Base-by-base conservation (phyloP, 2,329 filamentous ascomycete genomes). In the Aplosporella prunicola region DNA sequence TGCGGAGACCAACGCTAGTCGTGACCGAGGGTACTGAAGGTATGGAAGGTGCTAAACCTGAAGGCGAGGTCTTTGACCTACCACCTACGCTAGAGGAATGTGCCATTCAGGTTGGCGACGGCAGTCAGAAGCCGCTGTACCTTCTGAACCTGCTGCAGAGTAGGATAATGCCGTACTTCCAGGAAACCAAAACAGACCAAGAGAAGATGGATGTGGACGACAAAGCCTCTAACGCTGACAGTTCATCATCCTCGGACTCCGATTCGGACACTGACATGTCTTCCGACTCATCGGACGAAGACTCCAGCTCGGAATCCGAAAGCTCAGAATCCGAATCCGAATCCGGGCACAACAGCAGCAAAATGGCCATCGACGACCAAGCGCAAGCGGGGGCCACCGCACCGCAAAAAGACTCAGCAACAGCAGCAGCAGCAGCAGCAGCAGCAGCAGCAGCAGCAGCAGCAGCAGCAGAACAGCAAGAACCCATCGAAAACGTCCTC, bases 1-100 rank as follows among this genome's bases (percentile, higher is more conserved):
- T 96, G 20, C 68, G 71, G 18, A 71, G 82, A 35, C 89, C 91
- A 3, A 81, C 74, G 42, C 64, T 95, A 31, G 72, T 95, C 1
- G 72, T 86, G 1, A 70, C 94, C 10, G 81, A 88, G 43, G 75
- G 73, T 20, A 50, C 58, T 11, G 42, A 46, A 11, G 43, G 25
- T 43, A 43, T 25, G 32, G 27, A 29, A 9, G 20, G 20, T 15
- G 26, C 26, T 13, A 15, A 28, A 15, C 4, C 16, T 11, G 54
- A 55, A 27, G 56, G 55, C 20, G 59, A 61, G 8, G 47, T 48
- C 0, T 75, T 76, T 48, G 66, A 71, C 40, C 56, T 95, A 7
- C 89, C 58, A 23, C 60, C 56, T 24, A 61, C 51, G 0, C 55
- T 69, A 13, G 54, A 57, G 11, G 68, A 71, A 40, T 66, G 61